Evolutionary conservation across 306 rosid genomes (phyloP), one percentile per base, ranked within the genome.

Genomic region (Vigna reflexopilosa): DNA sequence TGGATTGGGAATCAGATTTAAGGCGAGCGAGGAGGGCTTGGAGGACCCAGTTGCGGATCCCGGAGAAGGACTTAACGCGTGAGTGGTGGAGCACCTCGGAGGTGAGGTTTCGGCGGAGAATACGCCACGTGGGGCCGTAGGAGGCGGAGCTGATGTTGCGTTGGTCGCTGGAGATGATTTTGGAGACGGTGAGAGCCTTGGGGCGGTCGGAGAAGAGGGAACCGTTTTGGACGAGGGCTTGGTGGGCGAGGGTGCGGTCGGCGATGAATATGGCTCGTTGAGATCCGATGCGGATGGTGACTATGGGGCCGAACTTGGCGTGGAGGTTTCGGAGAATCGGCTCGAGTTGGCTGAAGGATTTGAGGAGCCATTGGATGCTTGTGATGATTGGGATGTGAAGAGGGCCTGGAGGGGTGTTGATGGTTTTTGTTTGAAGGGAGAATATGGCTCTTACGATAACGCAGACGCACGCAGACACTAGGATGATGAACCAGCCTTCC

Each of bases 71-170:
- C 0, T 73, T 77, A 34, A 86, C 20, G 1, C 83, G 81, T 1
- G 81, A 56, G 0, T 72, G 83, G 68, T 83, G 83, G 3, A 86
- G 82, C 42, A 86, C 81, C 80, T 83, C 79, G 3, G 76, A 36
- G 12, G 81, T 50, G n/a, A 86, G 87, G 64, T 86, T 86, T 9
- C 89, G 89, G 2, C 89, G 87, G 45, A 86, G 75, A 17, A 68
- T 1, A 2, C 89, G 87, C 89, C 89, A 86, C 1, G 79, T 77
- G 36, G 85, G 5, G 0, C 87, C 85, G 50, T 86, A 86, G 40
- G 11, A 42, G 32, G 83, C 85, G 24, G 79, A 67, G 72, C 12
- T 63, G 34, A 86, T 73, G 32, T 44, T 86, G 7, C 22, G 81
- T 1, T 80, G 87, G 70, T 80, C 17, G 8, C 81, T n/a, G 64